phyloP scores from a whole-genome alignment of 2,329 filamentous ascomycete species.

The Orbilia quercus region DNA sequence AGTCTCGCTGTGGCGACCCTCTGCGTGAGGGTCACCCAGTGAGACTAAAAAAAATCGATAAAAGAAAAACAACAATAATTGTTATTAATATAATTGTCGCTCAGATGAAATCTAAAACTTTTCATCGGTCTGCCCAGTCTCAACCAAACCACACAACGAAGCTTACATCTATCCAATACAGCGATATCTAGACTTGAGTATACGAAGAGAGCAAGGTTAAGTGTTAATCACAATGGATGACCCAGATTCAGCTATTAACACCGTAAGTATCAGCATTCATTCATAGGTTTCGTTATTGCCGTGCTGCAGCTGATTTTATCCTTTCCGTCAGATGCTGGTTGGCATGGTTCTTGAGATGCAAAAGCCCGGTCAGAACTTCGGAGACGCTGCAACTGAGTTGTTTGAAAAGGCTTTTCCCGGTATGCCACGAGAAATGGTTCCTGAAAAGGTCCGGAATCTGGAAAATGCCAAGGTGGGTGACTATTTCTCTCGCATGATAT shows the following conservation, averaged over 20 bases:
- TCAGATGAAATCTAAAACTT: too few relatives aligned
- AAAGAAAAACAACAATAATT: too few relatives aligned
- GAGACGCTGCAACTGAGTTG: constrained; percentile 27
- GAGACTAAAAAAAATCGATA: too few relatives aligned
- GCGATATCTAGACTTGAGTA: too few relatives aligned
- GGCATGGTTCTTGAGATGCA: constrained; percentile 22
- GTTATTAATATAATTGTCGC: too few relatives aligned
- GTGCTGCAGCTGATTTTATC: background rate
- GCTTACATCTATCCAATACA: too few relatives aligned
- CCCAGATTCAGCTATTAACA: constrained; percentile 20
- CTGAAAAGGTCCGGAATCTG: constrained; percentile 6
- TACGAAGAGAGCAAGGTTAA: too few relatives aligned
- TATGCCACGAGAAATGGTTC: constrained; percentile 22
- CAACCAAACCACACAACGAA: too few relatives aligned
- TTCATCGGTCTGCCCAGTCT: too few relatives aligned
- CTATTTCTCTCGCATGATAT: too few relatives aligned
- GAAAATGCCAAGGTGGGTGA: constrained; percentile 27
- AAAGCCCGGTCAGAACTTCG: constrained; percentile 29
- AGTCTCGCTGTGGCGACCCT: too few relatives aligned
- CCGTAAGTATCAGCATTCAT: constrained; percentile 21
- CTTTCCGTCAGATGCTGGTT: constrained; percentile 21
- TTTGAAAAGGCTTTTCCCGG: constrained; percentile 24
- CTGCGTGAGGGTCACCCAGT: too few relatives aligned
- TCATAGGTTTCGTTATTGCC: background rate
- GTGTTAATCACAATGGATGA: constrained; percentile 27